Percentiles rank a stretch among this genome's conserved stretches.
These are phyloP conservation scores for Mitragyna speciosa DNA, from an alignment of 257 asterid genomes.

Conservation along the genomic window DNA sequence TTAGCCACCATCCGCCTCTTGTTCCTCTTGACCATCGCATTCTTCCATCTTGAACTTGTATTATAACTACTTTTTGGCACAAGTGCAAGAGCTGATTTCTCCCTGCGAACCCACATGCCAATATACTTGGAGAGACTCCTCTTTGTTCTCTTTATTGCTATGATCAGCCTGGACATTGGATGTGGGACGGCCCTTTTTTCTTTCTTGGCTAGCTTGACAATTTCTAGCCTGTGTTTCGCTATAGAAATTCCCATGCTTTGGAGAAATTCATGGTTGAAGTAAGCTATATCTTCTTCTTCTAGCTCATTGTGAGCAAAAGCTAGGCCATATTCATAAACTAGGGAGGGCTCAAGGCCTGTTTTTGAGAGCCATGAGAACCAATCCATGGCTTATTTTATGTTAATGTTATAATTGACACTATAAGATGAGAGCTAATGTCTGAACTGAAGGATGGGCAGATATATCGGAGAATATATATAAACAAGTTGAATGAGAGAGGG, in stretches of 20 bases:
- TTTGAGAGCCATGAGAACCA: conserved; percentile 58
- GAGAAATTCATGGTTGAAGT: conserved; percentile 49
- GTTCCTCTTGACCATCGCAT: conserved; percentile 46
- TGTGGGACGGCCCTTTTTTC: conserved; percentile 18
- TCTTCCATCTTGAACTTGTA: conserved; percentile 48
- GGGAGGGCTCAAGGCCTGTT: conserved; percentile 45
- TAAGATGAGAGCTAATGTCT: not conserved
- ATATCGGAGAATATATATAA: not conserved
- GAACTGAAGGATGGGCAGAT: not conserved
- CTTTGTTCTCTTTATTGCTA: conserved; percentile 60
- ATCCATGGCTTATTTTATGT: conserved; percentile 35
- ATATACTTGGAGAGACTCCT: conserved; percentile 47
- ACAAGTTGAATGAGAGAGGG: not conserved
- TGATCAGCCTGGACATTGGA: conserved; percentile 46
- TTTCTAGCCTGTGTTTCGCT: conserved; percentile 74
- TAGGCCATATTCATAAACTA: conserved; percentile 43
- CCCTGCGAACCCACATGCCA: conserved; percentile 40
- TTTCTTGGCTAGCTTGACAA: conserved; percentile 60
- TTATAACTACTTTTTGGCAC: conserved; percentile 47
- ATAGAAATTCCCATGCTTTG: conserved; percentile 54
- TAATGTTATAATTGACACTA: not conserved
- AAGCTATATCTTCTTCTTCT: conserved; percentile 46
- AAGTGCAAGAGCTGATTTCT: conserved; percentile 50
- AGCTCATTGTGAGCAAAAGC: conserved; percentile 50
- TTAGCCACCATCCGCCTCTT: conserved; percentile 28